Evolutionary conservation across 2,329 filamentous ascomycete species (phyloP), one percentile per base, ranked within the genome.

Genomic region (Penicillium hesseltinei): DNA sequence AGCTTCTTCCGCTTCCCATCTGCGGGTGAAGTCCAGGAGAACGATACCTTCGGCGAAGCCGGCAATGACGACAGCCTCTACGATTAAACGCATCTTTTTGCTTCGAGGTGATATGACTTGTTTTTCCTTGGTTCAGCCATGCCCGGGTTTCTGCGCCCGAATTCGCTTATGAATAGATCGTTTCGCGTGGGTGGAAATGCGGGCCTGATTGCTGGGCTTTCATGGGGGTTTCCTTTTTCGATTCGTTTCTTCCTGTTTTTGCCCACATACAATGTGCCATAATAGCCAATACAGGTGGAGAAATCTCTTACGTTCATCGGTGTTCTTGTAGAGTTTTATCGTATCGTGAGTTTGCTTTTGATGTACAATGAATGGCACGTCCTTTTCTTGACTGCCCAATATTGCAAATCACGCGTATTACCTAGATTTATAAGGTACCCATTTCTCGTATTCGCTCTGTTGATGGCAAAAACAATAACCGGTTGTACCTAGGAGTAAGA

Each of bases 31-130:
- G 83, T 80, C 76, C 77, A 75, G 63, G 80, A 76, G 63, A 78
- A 74, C 52, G 79, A 79, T 68, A 78, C 85, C 49, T 92, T 94
- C 69, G 92, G 92, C 64, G 89, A 92, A 70, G 90, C 87, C 66
- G 93, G 91, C 70, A 92, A 96, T 75, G 93, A 97, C 73, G 93
- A 97, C 78, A 93, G 92, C 80, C 90, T 97, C 75, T 97, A 97
- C 78, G 91, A 96, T 80, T 97, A 92, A 84, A 77, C 59, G 63
- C 50, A 36, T 63, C 60, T 52, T 58, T 58, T 59, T 62, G 47
- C 44, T 59, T 51, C 62, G 57, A 48, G 53, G 59, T 62, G 53
- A 60, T 55, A 48, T 58, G 60, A 63, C 61, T 61, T 66, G 42
- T 54, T 56, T 48, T 63, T 57, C 58, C 51, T 67, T 47, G 56